Base-by-base conservation (phyloP, 495 filamentous ascomycete species). In the Xylaria acuta region DNA sequence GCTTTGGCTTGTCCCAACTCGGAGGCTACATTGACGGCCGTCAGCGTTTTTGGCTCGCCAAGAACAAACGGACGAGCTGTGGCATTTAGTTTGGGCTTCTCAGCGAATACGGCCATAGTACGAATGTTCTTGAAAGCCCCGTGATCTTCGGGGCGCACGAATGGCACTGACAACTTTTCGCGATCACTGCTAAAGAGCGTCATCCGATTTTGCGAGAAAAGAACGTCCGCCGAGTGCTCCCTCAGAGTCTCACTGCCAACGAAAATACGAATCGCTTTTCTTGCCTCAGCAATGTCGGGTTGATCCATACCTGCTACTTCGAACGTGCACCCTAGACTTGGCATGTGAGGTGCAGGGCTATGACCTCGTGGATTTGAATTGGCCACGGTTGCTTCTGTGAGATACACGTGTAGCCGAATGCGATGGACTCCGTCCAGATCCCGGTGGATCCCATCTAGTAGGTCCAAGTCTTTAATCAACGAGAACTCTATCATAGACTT, bases 121-220 rank as follows among this genome's bases (percentile, higher is more conserved):
- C 83, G 89, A 30, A 98, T 83, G 72, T 87, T 87, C 70, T 92
- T 96, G 85, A 96, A 98, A 3, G 89, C 82, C 11, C 83, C 84
- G 66, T 97, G 94, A 72, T 94, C 90, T 79, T 98, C 95, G n/a
- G 96, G 97, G 51, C 95, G 89, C 60, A 97, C 94, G 71, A 99
- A 91, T 34, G 95, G 96, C 27, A 99, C 90, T 25, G 91, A 94
- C n/a, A 99, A 82, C 73, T 96, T 97, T 79, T 92, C 93, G 49
- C 92, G 87, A 38, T 95, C 92, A 76, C 95, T 92, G 76, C 95
- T 93, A 73, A 94, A 93, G 56, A 98, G 86, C 0, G 92, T 91
- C 79, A 99, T 87, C 70, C 90, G 89, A 73, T 97, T 97, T 70
- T 94, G 92, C 0, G 96, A 98, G 77, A 99, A 94, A 14, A 98